Evolutionary conservation across 2,329 filamentous ascomycete genomes (phyloP).

Genomic region (Sarocladiaceae sp.): DNA sequence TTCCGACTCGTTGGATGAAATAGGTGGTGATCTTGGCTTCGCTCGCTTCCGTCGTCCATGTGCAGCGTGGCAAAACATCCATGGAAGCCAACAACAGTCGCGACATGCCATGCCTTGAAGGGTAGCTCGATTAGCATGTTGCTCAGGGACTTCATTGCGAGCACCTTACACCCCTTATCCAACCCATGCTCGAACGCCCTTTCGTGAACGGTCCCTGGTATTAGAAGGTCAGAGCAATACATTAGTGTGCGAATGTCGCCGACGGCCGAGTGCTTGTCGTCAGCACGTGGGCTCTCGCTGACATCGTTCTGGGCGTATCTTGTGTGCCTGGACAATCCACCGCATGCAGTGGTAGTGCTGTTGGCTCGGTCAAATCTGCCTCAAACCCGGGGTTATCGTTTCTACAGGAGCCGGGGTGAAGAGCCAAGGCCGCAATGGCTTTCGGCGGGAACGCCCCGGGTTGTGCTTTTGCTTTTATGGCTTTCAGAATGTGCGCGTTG

Average conservation of each 20-base stretch:
- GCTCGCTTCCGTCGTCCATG: neutral
- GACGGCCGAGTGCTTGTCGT: neutral
- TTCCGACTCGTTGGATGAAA: neutral
- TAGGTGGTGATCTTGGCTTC: neutral
- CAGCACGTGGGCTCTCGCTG: neutral
- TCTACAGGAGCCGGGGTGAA: neutral
- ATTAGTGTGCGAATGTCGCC: neutral
- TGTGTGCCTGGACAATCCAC: neutral
- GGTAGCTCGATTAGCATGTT: no score
- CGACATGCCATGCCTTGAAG: no score
- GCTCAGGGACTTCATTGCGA: no score
- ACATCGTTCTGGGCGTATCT: neutral
- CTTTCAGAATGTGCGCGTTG: neutral
- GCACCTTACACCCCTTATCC: no score
- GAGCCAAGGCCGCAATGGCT: neutral
- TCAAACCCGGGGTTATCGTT: neutral
- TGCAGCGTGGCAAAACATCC: neutral
- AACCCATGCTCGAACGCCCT: no score
- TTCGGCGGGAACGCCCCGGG: neutral
- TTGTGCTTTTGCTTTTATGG: neutral
- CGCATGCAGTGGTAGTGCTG: neutral
- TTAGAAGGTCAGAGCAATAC: neutral
- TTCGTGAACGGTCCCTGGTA: no score
- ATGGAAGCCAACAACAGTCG: neutral
- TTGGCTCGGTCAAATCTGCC: constrained; percentile 4